Evolutionary conservation across 495 filamentous ascomycete species (phyloP).

Genomic region (Glutinoglossum americanum): DNA sequence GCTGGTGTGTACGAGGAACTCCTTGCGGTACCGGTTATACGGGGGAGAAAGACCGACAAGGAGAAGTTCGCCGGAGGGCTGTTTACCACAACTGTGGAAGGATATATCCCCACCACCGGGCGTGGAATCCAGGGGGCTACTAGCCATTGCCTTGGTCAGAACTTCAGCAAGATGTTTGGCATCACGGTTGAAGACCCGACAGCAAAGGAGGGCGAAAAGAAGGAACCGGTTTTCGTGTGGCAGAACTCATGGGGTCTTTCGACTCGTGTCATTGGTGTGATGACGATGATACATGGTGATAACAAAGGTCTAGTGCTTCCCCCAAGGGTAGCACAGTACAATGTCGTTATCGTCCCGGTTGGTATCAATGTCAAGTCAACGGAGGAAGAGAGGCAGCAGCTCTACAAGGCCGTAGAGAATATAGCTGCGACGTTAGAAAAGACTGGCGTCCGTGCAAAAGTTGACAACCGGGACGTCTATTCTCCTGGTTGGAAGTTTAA

Average conservation of each 20-base stretch:
- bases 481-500: constrained; percentile 95
- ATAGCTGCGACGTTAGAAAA: constrained; percentile 37
- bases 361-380: constrained; percentile 72
- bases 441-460: constrained; percentile 44
- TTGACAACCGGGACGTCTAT: constrained; percentile 66
- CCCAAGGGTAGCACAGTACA: constrained; percentile 66
- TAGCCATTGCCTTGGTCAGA: constrained; percentile 83
- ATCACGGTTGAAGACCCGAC: constrained; percentile 88
- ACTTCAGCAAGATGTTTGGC: constrained; percentile 96
- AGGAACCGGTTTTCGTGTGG: constrained; percentile 60
- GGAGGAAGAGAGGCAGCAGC: constrained; percentile 48
- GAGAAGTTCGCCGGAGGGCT: constrained; percentile 94
- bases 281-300: constrained; percentile 94
- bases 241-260: constrained; percentile 98
- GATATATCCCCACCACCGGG: constrained; percentile 83
- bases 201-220: constrained; percentile 48
- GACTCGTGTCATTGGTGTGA: constrained; percentile 85
- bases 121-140: constrained; percentile 93
- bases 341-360: constrained; percentile 79
- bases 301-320: constrained; percentile 85
- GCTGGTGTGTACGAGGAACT: constrained; percentile 77
- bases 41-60: constrained; percentile 76
- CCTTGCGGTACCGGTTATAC: constrained; percentile 80
- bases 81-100: constrained; percentile 88
- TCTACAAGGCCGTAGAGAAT: constrained; percentile 47